Conservation (phyloP, 768 basidiomycete species). For the Boletus reticuloceps region DNA sequence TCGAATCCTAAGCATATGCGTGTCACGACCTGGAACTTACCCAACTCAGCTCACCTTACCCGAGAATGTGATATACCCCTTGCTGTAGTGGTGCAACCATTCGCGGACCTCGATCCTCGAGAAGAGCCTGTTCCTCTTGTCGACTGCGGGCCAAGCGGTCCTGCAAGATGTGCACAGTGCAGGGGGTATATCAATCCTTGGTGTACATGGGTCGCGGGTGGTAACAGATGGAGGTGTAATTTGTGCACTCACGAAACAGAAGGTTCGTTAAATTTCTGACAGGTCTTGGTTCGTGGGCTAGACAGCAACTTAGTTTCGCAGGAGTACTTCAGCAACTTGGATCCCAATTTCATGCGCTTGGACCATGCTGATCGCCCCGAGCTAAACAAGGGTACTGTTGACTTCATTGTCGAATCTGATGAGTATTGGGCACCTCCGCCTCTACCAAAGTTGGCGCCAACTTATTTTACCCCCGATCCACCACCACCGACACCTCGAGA, state of each 20-base stretch:
- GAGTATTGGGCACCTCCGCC: slow-evolving; percentile 86
- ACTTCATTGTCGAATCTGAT: slow-evolving; percentile 72
- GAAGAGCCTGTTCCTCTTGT: slow-evolving; percentile 83
- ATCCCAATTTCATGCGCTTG: slow-evolving; percentile 70
- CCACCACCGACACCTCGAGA: slow-evolving; percentile 43
- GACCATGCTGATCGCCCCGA: slow-evolving; percentile 85
- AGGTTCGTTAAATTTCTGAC: slow-evolving; percentile 49
- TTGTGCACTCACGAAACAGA: slow-evolving; percentile 80
- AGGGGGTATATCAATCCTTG: slow-evolving; percentile 93
- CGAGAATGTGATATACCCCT: slow-evolving; percentile 83
- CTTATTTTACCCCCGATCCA: slow-evolving; percentile 53
- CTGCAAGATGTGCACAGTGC: slow-evolving; percentile 81
- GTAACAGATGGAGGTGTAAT: slow-evolving; percentile 90
- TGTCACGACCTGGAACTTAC: slow-evolving; percentile 87
- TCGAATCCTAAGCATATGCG: slow-evolving; percentile 90
- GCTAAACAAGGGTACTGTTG: slow-evolving; percentile 86
- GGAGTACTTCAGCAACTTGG: slow-evolving; percentile 84
- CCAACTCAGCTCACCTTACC: slow-evolving; percentile 74
- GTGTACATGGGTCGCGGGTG: slow-evolving; percentile 82
- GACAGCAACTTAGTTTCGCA: slow-evolving; percentile 52
- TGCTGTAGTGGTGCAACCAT: slow-evolving; percentile 84
- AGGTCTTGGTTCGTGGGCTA: slow-evolving; percentile 1
- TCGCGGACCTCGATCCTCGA: slow-evolving; percentile 73
- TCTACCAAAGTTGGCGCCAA: slow-evolving; percentile 47
- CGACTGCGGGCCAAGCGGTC: slow-evolving; percentile 67